Base-by-base conservation (phyloP, 1,284 basidiomycete genomes). In the Ustilago bromivora region DNA sequence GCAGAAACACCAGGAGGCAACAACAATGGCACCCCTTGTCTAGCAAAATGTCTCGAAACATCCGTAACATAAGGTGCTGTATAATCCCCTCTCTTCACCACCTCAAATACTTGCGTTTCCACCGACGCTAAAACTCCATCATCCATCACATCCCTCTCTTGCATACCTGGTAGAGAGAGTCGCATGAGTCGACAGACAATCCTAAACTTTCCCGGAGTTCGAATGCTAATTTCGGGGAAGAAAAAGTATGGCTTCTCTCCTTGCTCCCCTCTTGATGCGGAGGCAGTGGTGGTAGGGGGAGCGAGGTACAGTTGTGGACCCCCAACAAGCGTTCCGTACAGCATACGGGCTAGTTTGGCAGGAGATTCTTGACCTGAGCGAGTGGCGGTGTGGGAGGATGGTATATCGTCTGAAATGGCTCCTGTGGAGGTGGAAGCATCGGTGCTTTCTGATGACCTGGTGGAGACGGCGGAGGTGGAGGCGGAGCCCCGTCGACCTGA, bases 171-270 rank as follows among this genome's bases (percentile, higher is more conserved):
- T 5, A 73, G 57, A 17, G 77, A 56, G 5, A 82, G 49, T 10
- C 73, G 64, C 59, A 79, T 79, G 13, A 82, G 66, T 10, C 49
- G 53, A 36, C 80, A 69, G 19, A 35, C 58, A 10, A 82, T 65
- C 54, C 66, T 61, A 63, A 77, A 82, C 35, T 60, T 58, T n/a
- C 80, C 80, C 7, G 71, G 53, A 4, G 68, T 65, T 13, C 80
- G 59, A 35, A 82, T 56, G 43, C 73, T 76, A 53, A 82, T 72
- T 54, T 82, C 80, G 53, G 80, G 76, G 41, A 82, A 82, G 66
- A 82, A 70, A 19, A 82, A 78, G 53, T 67, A 76, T 1, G 65
- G 51, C 36, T 65, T 67, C 9, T 66, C 52, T 19, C 51, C 55
- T 4, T 53, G 38, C 28, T 38, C 57, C 13, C 6, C 9, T 12